phyloP scores from a whole-genome alignment of 2,329 filamentous ascomycete genomes.

The Diaporthe longicolla region DNA sequence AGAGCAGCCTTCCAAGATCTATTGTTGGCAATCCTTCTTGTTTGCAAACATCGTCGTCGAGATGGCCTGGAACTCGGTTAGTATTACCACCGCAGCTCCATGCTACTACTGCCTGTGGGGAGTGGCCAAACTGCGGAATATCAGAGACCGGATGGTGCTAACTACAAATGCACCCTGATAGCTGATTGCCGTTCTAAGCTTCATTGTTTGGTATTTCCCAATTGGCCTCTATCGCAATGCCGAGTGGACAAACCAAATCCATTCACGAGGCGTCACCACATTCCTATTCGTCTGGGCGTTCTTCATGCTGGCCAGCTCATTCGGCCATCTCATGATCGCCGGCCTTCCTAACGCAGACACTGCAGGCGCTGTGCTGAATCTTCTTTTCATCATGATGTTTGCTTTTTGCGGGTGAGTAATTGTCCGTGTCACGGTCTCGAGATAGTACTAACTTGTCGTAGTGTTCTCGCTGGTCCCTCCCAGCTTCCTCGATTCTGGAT shows the following conservation, averaged over 20 bases:
- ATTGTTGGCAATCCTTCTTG: constrained; percentile 78
- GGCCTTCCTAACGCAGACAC: constrained; percentile 76
- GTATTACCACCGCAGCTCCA: not conserved
- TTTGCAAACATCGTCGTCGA: constrained; percentile 77
- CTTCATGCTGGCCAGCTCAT: constrained; percentile 76
- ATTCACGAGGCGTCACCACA: constrained; percentile 73
- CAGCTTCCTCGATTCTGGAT: constrained; percentile 79
- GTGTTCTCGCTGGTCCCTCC: constrained; percentile 71
- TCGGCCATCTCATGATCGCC: constrained; percentile 75
- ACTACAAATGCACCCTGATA: not conserved
- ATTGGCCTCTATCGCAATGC: constrained; percentile 72
- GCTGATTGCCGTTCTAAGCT: constrained; percentile 74
- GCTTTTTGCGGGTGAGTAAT: constrained; percentile 67
- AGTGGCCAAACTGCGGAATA: no score
- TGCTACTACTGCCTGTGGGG: no score
- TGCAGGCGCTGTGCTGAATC: constrained; percentile 75
- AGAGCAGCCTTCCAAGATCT: constrained; percentile 77
- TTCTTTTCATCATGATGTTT: constrained; percentile 74
- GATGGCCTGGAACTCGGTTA: constrained; percentile 75
- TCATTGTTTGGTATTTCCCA: constrained; percentile 78
- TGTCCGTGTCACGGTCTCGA: no score
- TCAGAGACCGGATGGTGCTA: not conserved
- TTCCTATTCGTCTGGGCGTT: constrained; percentile 77
- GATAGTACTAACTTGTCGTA: not conserved
- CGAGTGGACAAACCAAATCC: constrained; percentile 49